Evolutionary conservation across 208 protist species (phyloP).

Genomic region (Acanthamoeba triangularis): DNA sequence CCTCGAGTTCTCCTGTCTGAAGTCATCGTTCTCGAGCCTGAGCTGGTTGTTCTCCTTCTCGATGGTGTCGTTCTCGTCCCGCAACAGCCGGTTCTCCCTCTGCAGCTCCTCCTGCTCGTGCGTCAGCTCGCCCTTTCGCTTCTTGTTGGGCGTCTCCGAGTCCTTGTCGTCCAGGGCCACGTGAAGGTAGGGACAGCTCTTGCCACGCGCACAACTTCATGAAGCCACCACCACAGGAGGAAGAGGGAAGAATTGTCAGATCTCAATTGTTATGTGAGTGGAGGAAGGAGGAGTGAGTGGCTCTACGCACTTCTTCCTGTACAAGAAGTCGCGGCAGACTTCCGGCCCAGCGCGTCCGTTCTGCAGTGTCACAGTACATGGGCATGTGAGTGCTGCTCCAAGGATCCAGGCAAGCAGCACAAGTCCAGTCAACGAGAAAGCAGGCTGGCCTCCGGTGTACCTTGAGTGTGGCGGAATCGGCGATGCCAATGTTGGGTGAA

Average conservation of each 20-base stretch:
- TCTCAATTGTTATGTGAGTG: neutral
- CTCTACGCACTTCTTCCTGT: constrained; percentile 4
- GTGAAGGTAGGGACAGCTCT: constrained; percentile 20
- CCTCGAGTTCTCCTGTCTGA: constrained; percentile 29
- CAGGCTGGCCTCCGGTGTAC: neutral
- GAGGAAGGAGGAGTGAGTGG: neutral
- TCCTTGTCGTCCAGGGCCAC: constrained; percentile 43
- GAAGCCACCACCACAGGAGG: neutral
- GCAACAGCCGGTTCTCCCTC: neutral
- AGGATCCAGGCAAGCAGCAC: too few species aligned
- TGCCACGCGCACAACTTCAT: neutral
- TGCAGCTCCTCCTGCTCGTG: constrained; percentile 43
- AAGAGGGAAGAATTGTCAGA: neutral
- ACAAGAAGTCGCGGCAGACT: constrained; percentile 56
- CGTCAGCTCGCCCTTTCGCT: constrained; percentile 3
- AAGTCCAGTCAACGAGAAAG: neutral
- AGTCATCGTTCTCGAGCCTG: constrained; percentile 29
- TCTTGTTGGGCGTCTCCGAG: constrained; percentile 9
- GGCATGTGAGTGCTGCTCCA: neutral
- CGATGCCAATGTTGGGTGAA: neutral
- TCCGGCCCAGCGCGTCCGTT: constrained; percentile 28
- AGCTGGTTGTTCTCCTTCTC: constrained; percentile 32
- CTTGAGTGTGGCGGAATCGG: constrained; percentile 18
- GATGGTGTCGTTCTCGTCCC: neutral
- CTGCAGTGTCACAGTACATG: neutral